phyloP scores from a whole-genome alignment of 2,329 filamentous ascomycete species.

The Claviceps purpurea region DNA sequence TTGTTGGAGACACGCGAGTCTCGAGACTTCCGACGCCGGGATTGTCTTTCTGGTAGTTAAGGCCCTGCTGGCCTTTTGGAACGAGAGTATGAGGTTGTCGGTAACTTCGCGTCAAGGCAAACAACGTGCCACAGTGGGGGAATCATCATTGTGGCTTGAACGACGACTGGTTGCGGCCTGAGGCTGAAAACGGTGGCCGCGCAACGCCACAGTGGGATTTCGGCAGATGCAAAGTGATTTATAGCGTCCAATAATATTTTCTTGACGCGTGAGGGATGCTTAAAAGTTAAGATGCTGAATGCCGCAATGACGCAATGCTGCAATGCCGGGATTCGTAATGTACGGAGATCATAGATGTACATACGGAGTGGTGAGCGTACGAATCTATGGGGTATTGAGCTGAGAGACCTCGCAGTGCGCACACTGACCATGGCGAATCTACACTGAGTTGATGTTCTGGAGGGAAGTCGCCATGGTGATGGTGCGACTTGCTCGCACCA shows the following conservation, averaged over 20 bases:
- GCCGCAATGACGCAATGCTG: too few relatives aligned
- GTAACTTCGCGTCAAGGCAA: not conserved
- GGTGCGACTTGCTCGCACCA: too few relatives aligned
- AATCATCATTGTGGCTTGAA: not conserved
- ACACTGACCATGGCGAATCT: too few relatives aligned
- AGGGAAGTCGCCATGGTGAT: too few relatives aligned
- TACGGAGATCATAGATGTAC: too few relatives aligned
- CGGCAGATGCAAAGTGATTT: not conserved
- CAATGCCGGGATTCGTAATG: too few relatives aligned
- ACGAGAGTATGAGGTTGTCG: not conserved
- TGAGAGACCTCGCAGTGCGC: too few relatives aligned
- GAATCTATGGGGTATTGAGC: too few relatives aligned
- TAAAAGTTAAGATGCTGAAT: too few relatives aligned
- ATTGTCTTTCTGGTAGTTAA: not conserved
- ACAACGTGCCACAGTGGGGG: not conserved
- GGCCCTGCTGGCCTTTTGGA: not conserved
- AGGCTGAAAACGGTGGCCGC: not conserved
- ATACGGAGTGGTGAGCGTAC: too few relatives aligned
- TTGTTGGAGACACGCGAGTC: not conserved
- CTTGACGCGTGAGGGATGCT: too few relatives aligned
- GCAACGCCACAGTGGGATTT: not conserved
- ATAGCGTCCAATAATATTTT: not conserved
- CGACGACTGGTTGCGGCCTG: conserved; percentile 1
- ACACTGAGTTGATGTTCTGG: too few relatives aligned
- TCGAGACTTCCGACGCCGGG: not conserved